Evolutionary conservation across 257 asterid species (phyloP), one percentile per base, ranked within the genome.

Genomic region (Linaria vulgaris): DNA sequence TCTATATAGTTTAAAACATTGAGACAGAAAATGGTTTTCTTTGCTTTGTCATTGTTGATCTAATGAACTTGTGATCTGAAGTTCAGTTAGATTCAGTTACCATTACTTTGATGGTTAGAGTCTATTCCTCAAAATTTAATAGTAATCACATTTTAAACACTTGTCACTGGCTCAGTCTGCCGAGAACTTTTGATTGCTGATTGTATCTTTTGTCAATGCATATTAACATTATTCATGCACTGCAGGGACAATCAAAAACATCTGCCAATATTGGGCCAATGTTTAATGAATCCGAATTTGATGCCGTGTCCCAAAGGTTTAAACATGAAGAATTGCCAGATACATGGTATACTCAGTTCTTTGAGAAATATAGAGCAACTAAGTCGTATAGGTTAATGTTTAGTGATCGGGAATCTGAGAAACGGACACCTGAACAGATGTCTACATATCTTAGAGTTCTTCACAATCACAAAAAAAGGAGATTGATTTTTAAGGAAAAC

Each of bases 401-500:
- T 67, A 88, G 80, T 55, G 92, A 88, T 72, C 84, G 80, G 65
- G 98, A 89, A 76, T 55, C 85, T 9, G 98, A 89, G 58, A 87
- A 85, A 71, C 84, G 98, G 70, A 83, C 96, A 5, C 96, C 98
- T 46, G 97, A 89, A 64, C 92, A 74, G 76, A 92, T 92, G 98
- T 73, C 88, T 64, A 67, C 76, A 30, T 92, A 92, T 82, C 91
- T 89, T 70, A 82, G 79, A 80, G 89, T 83, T 68, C 78, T 79
- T 46, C 95, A 89, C 76, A 85, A 80, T 70, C 97, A 89, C 73
- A 88, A 89, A 80, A 85, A 97, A 59, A 81, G 88, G 76, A 82
- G 97, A 69, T 71, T 78, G 62, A 83, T 87, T 62, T 85, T 82
- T 76, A 74, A 69, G 56, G 94, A 82, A 65, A 78, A 70, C 64